Base-by-base conservation (phyloP, 495 filamentous ascomycete genomes). In the Xylaria curta region DNA sequence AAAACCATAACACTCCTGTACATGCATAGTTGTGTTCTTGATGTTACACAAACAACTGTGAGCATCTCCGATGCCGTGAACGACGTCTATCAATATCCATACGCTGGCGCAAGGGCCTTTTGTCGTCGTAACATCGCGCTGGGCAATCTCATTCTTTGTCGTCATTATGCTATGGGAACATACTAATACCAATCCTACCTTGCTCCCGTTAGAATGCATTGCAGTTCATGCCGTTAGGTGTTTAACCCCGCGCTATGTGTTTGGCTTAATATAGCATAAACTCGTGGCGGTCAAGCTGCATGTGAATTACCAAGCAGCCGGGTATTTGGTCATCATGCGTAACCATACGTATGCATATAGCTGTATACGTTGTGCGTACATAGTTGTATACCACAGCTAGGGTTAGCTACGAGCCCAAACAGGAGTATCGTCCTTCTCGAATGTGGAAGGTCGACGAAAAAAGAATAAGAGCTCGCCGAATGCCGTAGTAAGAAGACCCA, bases 61-160 rank as follows among this genome's bases (percentile, higher is more conserved):
- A 49, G 26, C 62, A 36, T n/a, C 24, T 13, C 5, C 5, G 8
- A 46, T 68, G 21, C 36, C 21, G 66, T n/a, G 47, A 40, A 24
- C 1, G 12, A 7, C 21, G 13, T 42, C 49, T 24, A 31, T 49
- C 28, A 56, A 68, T 21, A 26, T 60, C 53, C n/a, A 26, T 53
- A 46, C 9, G 44, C 28, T 33, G 9, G 58, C 31, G 58, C 68
- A 70, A 70, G 59, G 68, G 47, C 60, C 68, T 70, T 70, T 70
- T 59, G 68, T 70, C 19, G 60, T 44, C 19, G 60, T 44, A 44
- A 24, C 60, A 64, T 56, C 17, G 7, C 68, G 38, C 68, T 38
- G 33, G 47, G 19, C 26, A 26, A 42, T 33, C 31, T 10, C 46
- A 13, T 38, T 15, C 36, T 10, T 42, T 8, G 33, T 26, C 47